A percentile compares a stretch with the other conserved stretches of the same genome.
phyloP scores from a whole-genome alignment of 139 green algal species.

The Klebsormidium nitens region DNA sequence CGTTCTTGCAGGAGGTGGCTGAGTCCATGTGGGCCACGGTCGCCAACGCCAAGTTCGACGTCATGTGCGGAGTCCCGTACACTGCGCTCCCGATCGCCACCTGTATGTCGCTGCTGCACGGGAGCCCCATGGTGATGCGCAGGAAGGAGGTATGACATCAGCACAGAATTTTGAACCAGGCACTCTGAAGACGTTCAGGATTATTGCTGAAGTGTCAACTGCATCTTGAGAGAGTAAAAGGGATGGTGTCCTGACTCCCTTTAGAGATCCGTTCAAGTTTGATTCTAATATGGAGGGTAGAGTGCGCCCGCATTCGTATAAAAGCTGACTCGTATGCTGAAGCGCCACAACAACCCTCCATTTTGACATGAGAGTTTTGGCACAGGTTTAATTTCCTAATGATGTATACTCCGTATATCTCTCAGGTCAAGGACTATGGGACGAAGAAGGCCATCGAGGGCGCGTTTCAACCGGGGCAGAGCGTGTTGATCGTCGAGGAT shows the following conservation, averaged over 20 bases:
- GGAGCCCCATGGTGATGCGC: constrained; percentile 85
- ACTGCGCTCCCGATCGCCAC: constrained; percentile 98
- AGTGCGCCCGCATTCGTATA: too few species aligned
- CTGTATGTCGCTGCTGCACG: constrained; percentile 81
- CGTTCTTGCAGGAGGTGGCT: constrained; percentile 69
- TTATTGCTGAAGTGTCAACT: too few species aligned
- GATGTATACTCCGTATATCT: too few species aligned
- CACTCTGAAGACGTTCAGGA: constrained; percentile 2
- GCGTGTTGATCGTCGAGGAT: constrained; percentile 96
- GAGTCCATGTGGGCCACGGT: constrained; percentile 77
- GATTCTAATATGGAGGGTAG: too few species aligned
- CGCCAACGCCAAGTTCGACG: constrained; percentile 69
- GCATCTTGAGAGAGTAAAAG: too few species aligned
- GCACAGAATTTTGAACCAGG: too few species aligned
- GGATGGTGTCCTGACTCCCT: too few species aligned
- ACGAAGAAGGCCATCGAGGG: constrained; percentile 96
- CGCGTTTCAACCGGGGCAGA: constrained; percentile 77
- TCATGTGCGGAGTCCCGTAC: constrained; percentile 98
- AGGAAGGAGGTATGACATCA: constrained; percentile 92
- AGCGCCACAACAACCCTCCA: too few species aligned
- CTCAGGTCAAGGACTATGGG: constrained; percentile 98
- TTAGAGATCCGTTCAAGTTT: too few species aligned
- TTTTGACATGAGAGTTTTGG: too few species aligned
- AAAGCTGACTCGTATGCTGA: too few species aligned
- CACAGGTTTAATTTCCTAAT: too few species aligned